Conservation (phyloP, 2,329 filamentous ascomycete genomes). For the Cordyceps farinosa region DNA sequence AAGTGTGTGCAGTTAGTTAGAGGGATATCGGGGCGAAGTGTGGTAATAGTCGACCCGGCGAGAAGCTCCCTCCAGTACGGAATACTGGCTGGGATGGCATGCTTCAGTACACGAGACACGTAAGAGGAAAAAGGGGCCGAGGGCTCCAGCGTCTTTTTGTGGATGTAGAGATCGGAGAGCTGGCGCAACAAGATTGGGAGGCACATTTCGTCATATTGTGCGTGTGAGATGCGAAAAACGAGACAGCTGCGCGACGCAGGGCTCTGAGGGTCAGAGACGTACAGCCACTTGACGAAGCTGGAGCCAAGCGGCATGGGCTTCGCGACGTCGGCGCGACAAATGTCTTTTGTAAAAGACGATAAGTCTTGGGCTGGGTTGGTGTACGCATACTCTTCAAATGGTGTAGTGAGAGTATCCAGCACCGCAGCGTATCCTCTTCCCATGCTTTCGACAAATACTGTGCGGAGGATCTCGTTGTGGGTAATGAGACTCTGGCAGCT, state of each 20-base stretch:
- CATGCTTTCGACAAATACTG: constrained; percentile 56
- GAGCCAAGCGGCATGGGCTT: constrained; percentile 55
- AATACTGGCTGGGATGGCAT: constrained; percentile 46
- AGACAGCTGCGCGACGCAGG: constrained; percentile 39
- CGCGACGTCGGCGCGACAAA: constrained; percentile 54
- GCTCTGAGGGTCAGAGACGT: constrained; percentile 36
- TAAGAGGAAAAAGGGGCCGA: constrained; percentile 45
- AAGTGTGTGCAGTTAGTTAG: constrained; percentile 37
- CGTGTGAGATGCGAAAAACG: constrained; percentile 61
- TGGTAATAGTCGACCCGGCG: constrained; percentile 48
- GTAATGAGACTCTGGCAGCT: constrained; percentile 55
- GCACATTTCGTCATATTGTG: constrained; percentile 67
- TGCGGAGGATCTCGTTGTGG: constrained; percentile 62
- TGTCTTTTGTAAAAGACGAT: constrained; percentile 43
- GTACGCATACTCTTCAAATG: constrained; percentile 52
- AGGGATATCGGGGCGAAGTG: constrained; percentile 38
- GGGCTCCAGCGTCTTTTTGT: constrained; percentile 23
- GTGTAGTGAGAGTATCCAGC: constrained; percentile 50
- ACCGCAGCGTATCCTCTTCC: constrained; percentile 53
- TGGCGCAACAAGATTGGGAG: constrained; percentile 59
- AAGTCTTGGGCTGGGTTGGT: constrained; percentile 40
- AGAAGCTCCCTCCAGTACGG: constrained; percentile 61
- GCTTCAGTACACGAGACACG: constrained; percentile 39
- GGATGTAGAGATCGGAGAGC: constrained; percentile 47
- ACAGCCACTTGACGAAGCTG: constrained; percentile 58